These are phyloP conservation scores for Hymenoscyphus fraxineus DNA, from an alignment of 2,329 filamentous ascomycete genomes.

Conservation along the genomic window DNA sequence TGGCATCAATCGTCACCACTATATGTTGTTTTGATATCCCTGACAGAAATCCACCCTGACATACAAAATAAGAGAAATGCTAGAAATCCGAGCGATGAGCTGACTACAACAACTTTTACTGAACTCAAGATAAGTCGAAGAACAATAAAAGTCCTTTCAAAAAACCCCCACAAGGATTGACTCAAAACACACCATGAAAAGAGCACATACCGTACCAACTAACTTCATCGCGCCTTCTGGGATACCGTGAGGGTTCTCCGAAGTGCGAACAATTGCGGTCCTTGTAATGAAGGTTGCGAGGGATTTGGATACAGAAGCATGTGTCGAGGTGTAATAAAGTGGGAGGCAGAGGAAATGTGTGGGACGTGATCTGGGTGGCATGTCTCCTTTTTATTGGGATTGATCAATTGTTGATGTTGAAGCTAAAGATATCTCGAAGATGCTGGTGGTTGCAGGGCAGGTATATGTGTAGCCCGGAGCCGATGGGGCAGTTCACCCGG, in stretches of 20 bases:
- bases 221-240: slow-evolving; percentile 69
- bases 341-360: slow-evolving; percentile 79
- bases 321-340: slow-evolving; percentile 58
- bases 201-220: slow-evolving; percentile 53
- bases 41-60: too few species aligned
- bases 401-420: not conserved
- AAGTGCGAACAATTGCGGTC: slow-evolving; percentile 40
- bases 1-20: slow-evolving; percentile 48
- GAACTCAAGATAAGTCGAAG: too few species aligned
- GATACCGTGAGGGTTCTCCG: slow-evolving; percentile 44
- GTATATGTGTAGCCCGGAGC: not conserved
- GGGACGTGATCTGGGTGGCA: slow-evolving; percentile 37
- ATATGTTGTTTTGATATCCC: too few species aligned
- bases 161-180: slow-evolving; percentile 9
- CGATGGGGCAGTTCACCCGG: not conserved
- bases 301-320: slow-evolving; percentile 60
- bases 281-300: slow-evolving; percentile 49
- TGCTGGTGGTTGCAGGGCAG: too few species aligned
- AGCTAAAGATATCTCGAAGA: not conserved
- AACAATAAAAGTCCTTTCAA: slow-evolving; percentile 13
- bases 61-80: too few species aligned
- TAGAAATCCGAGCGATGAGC: too few species aligned
- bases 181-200: too few species aligned
- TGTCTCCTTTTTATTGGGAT: not conserved
- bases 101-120: too few species aligned